Evolutionary conservation across 306 rosid genomes (phyloP), one percentile per base, ranked within the genome.

Genomic region (Quercus variabilis): DNA sequence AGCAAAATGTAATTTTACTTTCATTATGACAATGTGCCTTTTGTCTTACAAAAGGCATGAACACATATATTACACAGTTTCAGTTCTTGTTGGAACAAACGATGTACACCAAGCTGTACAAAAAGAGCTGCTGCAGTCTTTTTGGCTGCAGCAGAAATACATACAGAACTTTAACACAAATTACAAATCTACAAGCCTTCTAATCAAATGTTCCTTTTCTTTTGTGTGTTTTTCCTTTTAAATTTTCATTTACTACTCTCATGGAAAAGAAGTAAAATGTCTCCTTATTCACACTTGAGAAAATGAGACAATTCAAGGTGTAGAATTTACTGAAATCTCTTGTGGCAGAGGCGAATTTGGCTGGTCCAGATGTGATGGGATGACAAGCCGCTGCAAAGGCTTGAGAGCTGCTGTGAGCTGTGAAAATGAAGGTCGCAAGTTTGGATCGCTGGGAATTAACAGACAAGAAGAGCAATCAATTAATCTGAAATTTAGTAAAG

Each of bases 391-490:
- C 85, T 90, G 99, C 86, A 96, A 76, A 54, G 99, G 89, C 85
- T 93, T 95, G 74, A 95, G 94, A 78, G 91, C 90, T 52, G 69
- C 91, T 0, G 93, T 73, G 69, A 96, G 95, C 85, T 93, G 93
- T 14, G 80, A 82, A 86, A 96, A 96, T 0, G 98, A 96, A 59
- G 99, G 99, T 4, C 99, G 94, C 94, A 86, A 84, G 88, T 93
- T 96, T 57, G 94, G 98, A 56, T 96, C 99, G 5, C 99, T 96
- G 88, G 54, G 52, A 80, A 81, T 74, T 73, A 23, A 68, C 73
- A 80, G 2, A 54, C 46, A 81, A n/a, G 17, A 60, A 33, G 70
- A 85, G n/a, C 75, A 52, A 52, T 59, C 70, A 10, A 41, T 41
- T 64, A 58, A 72, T 59, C 65, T 57, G 57, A 19, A 35, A 41